Evolutionary conservation across 345 rosid genomes (phyloP).

Genomic region (Rhizophora mangle): DNA sequence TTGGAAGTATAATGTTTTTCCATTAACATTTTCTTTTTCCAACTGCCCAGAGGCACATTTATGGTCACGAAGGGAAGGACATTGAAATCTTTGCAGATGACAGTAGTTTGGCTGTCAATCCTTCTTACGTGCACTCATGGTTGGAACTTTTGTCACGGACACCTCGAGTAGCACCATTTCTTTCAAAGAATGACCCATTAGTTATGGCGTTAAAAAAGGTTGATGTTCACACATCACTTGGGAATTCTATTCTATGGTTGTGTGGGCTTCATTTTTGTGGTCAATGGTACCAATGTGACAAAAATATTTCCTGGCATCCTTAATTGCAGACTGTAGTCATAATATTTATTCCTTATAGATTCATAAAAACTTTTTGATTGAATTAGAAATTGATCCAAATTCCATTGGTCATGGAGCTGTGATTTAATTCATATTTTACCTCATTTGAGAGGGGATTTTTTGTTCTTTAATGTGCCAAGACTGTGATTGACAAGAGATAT

Average conservation of each 20-base stretch:
- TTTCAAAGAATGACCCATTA: constrained; percentile 82
- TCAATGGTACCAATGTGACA: not conserved
- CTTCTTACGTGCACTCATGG: constrained; percentile 74
- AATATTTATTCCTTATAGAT: not conserved
- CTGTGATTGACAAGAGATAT: not conserved
- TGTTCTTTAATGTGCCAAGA: not conserved
- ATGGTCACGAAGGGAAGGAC: constrained; percentile 77
- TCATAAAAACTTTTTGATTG: not conserved
- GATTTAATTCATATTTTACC: not conserved
- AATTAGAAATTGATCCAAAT: not conserved
- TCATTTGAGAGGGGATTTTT: not conserved
- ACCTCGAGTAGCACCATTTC: constrained; percentile 93
- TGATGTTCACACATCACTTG: constrained; percentile 6
- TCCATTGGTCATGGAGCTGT: not conserved
- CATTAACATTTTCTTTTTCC: constrained; percentile 3
- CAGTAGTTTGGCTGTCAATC: constrained; percentile 81
- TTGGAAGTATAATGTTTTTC: not conserved
- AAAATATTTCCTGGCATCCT: too few species aligned
- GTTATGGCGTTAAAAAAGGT: constrained; percentile 83
- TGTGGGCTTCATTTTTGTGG: not conserved
- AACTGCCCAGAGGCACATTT: constrained; percentile 68
- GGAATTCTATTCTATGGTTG: not conserved
- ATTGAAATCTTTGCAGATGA: constrained; percentile 70
- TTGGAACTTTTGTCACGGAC: constrained; percentile 80
- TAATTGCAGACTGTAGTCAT: not conserved